Percentiles rank a stretch among this genome's conserved stretches.
Conservation (phyloP, 768 basidiomycete species). For the Suillus discolor region DNA sequence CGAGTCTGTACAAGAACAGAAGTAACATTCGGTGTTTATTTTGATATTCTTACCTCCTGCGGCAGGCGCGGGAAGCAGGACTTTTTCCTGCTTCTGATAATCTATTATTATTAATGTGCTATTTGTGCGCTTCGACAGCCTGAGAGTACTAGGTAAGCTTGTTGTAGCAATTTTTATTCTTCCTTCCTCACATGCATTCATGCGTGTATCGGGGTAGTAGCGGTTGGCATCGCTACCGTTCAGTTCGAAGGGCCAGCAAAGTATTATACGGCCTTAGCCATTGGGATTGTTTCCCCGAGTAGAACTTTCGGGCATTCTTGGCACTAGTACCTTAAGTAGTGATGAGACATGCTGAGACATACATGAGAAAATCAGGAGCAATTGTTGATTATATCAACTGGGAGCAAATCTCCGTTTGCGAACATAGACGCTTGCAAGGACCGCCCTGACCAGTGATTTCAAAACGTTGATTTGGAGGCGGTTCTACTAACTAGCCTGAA, state of each 20-base stretch:
- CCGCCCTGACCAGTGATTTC: conserved; percentile 12
- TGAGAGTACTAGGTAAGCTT: conserved; percentile 11
- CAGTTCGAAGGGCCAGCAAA: background rate
- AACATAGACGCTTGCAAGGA: background rate
- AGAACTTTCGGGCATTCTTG: background rate
- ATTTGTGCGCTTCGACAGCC: conserved; percentile 4
- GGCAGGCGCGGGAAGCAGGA: background rate
- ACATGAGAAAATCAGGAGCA: background rate
- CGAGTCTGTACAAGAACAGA: conserved; percentile 30
- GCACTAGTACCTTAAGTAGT: background rate
- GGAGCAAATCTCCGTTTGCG: conserved; percentile 6
- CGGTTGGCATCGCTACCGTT: conserved; percentile 5
- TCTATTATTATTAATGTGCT: background rate
- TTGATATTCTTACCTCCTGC: background rate
- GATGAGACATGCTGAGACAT: background rate
- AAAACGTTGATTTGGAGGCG: conserved; percentile 13
- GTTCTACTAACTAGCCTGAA: conserved; percentile 20
- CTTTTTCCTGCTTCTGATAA: conserved; percentile 3
- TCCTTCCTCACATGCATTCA: background rate
- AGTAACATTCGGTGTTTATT: conserved; percentile 13
- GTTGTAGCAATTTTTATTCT: background rate
- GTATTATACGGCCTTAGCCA: background rate
- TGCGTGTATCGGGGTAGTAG: background rate
- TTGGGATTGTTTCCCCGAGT: background rate
- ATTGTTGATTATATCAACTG: background rate